These are phyloP conservation scores for Solanum corneliomulleri DNA, from an alignment of 257 asterid species.

Conservation along the genomic window DNA sequence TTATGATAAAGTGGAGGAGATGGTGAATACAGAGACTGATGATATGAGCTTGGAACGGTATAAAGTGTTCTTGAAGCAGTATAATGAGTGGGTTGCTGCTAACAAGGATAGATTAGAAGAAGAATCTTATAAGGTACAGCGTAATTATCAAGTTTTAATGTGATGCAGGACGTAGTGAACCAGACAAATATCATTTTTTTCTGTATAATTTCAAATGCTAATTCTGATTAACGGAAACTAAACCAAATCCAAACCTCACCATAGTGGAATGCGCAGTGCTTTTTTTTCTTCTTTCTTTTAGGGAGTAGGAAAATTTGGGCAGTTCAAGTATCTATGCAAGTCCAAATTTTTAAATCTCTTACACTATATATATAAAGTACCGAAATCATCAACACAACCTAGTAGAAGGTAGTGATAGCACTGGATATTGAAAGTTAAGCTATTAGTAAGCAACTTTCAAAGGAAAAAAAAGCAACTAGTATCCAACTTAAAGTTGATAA, in stretches of 20 bases:
- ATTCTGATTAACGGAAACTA: neutral
- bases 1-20: slow-evolving; percentile 49
- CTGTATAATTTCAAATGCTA: neutral
- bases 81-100: slow-evolving; percentile 73
- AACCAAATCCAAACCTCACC: neutral
- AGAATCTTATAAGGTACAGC: slow-evolving; percentile 67
- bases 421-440: neutral
- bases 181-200: neutral
- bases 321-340: neutral
- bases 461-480: neutral
- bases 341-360: neutral
- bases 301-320: neutral
- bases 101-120: slow-evolving; percentile 71
- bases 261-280: neutral
- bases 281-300: neutral
- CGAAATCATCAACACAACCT: neutral
- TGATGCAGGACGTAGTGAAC: neutral
- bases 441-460: neutral
- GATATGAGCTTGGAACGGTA: slow-evolving; percentile 68
- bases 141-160: neutral
- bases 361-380: neutral
- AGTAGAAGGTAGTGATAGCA: neutral
- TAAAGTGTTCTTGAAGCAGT: slow-evolving; percentile 78
- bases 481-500: neutral
- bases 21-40: slow-evolving; percentile 27